Base-by-base conservation (phyloP, 2,329 filamentous ascomycete species). In the Botrytis galanthina region DNA sequence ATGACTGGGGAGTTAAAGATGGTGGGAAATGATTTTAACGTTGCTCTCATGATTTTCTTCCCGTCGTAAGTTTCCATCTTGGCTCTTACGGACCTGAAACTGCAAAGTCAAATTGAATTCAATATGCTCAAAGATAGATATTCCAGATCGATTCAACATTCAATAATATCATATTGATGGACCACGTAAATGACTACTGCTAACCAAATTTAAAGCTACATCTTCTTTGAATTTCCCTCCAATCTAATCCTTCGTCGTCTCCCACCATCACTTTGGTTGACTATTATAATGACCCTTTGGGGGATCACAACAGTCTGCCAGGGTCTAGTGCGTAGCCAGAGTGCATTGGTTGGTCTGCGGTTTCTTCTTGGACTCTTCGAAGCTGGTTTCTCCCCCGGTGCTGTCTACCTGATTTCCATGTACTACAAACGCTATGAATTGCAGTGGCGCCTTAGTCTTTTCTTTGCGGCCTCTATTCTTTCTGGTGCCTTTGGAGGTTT, bases 1-100 rank as follows among this genome's bases (percentile, higher is more conserved):
- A 94, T 86, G 81, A 93, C 88, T 54, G 88, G 87, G 75, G 87
- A 90, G 70, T 86, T 88, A 7, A 83, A 85, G 22, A 82, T 94
- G 74, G 80, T 81, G 46, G 86, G 87, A 3, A 35, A 72, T 10
- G 66, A 79, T 32, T 79, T 77, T n/a, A 86, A 87, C 84, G 92
- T 35, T 92, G 84, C 0, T 87, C 84, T 1, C 86, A 80, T 80
- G 75, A 75, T 83, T 77, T 72, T 83, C 80, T 69, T 78, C 48
- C 71, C 77, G 8, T 73, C 77, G 60, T 75, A 70, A 44, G 69
- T 32, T 62, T 35, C n/a, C 1, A 18, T 32, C n/a, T 72, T 63
- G 18, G 44, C 32, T n/a, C n/a, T n/a, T n/a, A 8, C 16, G 18
- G 63, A 62, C 12, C 29, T 9, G 16, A 32, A 16, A 12, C 14